Percentiles rank a stretch among this genome's conserved stretches.
These are phyloP conservation scores for Saturnispora diversa DNA, from an alignment of 805 yeast genomes.

Conservation along the genomic window DNA sequence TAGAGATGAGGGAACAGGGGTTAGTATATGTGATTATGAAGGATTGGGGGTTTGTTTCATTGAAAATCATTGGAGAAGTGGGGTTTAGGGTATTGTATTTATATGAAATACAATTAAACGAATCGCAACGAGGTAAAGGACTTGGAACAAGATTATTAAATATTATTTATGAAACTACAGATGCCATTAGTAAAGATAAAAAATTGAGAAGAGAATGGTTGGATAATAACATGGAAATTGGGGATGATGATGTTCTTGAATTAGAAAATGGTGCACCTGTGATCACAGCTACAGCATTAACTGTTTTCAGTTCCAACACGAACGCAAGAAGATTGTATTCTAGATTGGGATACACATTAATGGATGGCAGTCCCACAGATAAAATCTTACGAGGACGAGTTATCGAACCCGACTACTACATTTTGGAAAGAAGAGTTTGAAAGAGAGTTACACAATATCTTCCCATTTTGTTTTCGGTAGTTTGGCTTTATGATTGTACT, in stretches of 20 bases:
- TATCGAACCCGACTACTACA: slow-evolving; percentile 13
- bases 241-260: slow-evolving; percentile 5
- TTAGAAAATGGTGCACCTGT: not conserved
- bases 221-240: slow-evolving; percentile 1
- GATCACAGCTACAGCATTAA: slow-evolving; percentile 11
- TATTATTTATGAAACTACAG: slow-evolving; percentile 30
- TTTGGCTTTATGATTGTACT: too few species aligned
- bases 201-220: slow-evolving; percentile 10
- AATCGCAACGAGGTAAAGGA: slow-evolving; percentile 28
- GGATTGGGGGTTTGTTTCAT: slow-evolving; percentile 38
- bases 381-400: slow-evolving; percentile 8
- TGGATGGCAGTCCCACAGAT: slow-evolving; percentile 9
- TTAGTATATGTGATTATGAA: slow-evolving; percentile 35
- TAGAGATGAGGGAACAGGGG: slow-evolving; percentile 42
- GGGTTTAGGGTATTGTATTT: slow-evolving; percentile 38
- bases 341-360: slow-evolving; percentile 4
- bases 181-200: slow-evolving; percentile 10
- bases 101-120: slow-evolving; percentile 47
- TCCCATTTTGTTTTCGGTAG: too few species aligned
- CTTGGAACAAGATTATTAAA: slow-evolving; percentile 36
- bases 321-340: slow-evolving; percentile 10
- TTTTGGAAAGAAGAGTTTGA: slow-evolving; percentile 11
- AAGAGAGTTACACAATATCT: too few species aligned
- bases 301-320: slow-evolving; percentile 13
- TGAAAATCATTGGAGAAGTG: slow-evolving; percentile 36